Base-by-base conservation (phyloP, 2,329 filamentous ascomycete genomes). In the Annulohypoxylon truncatum region DNA sequence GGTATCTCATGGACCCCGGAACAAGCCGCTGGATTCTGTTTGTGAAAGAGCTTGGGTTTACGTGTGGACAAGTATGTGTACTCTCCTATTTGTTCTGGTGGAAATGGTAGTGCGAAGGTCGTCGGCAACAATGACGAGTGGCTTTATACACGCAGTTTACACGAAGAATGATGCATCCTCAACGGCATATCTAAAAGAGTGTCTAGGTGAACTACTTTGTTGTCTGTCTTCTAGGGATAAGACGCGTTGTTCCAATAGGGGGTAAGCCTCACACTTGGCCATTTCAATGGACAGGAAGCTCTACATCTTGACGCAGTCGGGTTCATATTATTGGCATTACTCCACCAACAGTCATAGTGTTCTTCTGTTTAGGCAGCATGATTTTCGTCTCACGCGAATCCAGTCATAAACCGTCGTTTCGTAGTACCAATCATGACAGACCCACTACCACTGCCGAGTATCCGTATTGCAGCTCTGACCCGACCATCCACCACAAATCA, bases 401-500 rank as follows among this genome's bases (percentile, higher is more conserved):
- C 53, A 57, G 42, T 57, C 53, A 47, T n/a, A 10, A 26, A 4
- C 29, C 24, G 35, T 33, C 18, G 22, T 15, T 12, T 18, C 13
- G 18, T 22, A 57, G 29, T n/a, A 29, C 53, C 53, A 48, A 52
- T 50, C 28, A 52, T 24, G 24, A 15, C 44, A 29, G 24, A 40
- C 9, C 38, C 38, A 42, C 38, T 47, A 5, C 28, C 44, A 44
- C 33, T 62, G 57, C 58, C 57, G 55, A 61, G 47, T 59, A 66
- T 56, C 57, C 53, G 64, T 33, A 48, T 55, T 55, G 31, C 42
- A 48, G 33, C 42, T 29, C 5, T 50, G 38, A 48, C 38, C 63
- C 58, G 46, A 48, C 50, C 50, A 54, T 60, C 44, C 62, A 68
- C 61, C 55, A 10, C 15, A 24, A 44, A 35, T 35, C 44, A 35